A percentile compares a stretch with the other conserved stretches of the same genome.
phyloP scores from a whole-genome alignment of 108 stramenopile genomes.

The Nitzschia sp. region DNA sequence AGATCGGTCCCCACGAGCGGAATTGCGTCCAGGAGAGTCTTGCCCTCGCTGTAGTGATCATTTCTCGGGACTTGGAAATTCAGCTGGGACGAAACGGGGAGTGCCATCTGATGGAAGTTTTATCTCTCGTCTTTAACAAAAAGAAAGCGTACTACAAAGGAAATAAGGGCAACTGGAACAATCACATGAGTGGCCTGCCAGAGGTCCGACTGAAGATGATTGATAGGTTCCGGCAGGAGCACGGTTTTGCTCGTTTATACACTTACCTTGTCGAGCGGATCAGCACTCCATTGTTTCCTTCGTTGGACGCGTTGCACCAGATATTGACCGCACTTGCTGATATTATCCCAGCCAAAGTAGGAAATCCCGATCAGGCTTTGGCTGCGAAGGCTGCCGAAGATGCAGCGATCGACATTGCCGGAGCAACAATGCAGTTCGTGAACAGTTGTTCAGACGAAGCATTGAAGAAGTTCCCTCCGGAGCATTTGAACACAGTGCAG shows the following conservation, averaged over 20 bases:
- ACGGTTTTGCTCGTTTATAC: slow-evolving; percentile 54
- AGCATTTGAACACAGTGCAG: slow-evolving; percentile 49
- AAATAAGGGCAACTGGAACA: slow-evolving; percentile 58
- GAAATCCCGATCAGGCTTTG: background rate
- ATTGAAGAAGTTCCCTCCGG: slow-evolving; percentile 60
- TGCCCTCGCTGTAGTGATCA: slow-evolving; percentile 51
- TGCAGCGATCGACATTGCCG: slow-evolving; percentile 45
- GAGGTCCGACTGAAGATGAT: slow-evolving; percentile 71
- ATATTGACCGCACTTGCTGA: slow-evolving; percentile 31
- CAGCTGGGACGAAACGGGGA: slow-evolving; percentile 35
- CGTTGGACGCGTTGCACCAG: slow-evolving; percentile 32
- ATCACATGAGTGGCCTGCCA: slow-evolving; percentile 45
- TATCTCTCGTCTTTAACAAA: slow-evolving; percentile 66
- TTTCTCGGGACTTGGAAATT: slow-evolving; percentile 65
- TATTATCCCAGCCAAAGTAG: slow-evolving; percentile 16
- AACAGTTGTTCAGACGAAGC: slow-evolving; percentile 46
- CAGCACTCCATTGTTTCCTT: slow-evolving; percentile 42
- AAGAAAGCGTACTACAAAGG: slow-evolving; percentile 83
- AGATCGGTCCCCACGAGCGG: slow-evolving; percentile 71
- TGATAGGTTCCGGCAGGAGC: slow-evolving; percentile 46
- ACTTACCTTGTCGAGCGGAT: slow-evolving; percentile 51
- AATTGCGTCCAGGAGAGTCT: slow-evolving; percentile 83
- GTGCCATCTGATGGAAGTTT: slow-evolving; percentile 43
- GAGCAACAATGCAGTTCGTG: slow-evolving; percentile 64
- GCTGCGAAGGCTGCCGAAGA: slow-evolving; percentile 31